Conservation (phyloP, 2,329 filamentous ascomycete genomes). For the Fusarium pseudocircinatum region DNA sequence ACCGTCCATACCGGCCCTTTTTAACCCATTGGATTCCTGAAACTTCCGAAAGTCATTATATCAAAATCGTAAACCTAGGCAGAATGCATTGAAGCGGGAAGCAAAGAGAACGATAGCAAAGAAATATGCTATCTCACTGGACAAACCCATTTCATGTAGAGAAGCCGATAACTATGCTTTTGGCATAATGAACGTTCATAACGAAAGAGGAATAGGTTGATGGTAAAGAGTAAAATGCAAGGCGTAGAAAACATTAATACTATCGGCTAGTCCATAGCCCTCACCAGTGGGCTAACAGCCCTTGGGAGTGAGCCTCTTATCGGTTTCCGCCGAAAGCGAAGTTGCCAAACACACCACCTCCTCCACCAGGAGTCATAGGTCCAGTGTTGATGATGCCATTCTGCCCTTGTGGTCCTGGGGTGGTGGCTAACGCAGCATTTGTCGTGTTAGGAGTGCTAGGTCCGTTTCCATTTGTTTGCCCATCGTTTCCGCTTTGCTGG, state of each 20-base stretch:
- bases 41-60: conserved; percentile 11
- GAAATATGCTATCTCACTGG: neutral
- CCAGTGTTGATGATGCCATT: conserved; percentile 68
- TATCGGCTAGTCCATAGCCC: conserved; percentile 22
- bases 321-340: conserved; percentile 66
- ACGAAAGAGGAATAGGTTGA: neutral
- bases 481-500: conserved; percentile 47
- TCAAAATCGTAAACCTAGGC: conserved; percentile 16
- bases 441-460: conserved; percentile 77
- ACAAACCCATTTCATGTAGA: neutral
- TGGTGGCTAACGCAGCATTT: conserved; percentile 58
- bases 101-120: conserved; percentile 1
- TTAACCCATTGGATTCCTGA: conserved; percentile 12
- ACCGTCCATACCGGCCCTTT: conserved; percentile 10
- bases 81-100: conserved; percentile 4
- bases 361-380: conserved; percentile 80
- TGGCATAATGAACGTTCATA: conserved; percentile 5
- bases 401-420: conserved; percentile 60
- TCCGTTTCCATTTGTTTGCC: conserved; percentile 52
- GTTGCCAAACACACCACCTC: conserved; percentile 78
- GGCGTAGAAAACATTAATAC: conserved; percentile 21
- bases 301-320: conserved; percentile 31
- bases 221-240: conserved; percentile 12
- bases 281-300: neutral
- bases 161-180: neutral